Base-by-base conservation (phyloP, 2,329 filamentous ascomycete species). In the Helicocarpus griseus region DNA sequence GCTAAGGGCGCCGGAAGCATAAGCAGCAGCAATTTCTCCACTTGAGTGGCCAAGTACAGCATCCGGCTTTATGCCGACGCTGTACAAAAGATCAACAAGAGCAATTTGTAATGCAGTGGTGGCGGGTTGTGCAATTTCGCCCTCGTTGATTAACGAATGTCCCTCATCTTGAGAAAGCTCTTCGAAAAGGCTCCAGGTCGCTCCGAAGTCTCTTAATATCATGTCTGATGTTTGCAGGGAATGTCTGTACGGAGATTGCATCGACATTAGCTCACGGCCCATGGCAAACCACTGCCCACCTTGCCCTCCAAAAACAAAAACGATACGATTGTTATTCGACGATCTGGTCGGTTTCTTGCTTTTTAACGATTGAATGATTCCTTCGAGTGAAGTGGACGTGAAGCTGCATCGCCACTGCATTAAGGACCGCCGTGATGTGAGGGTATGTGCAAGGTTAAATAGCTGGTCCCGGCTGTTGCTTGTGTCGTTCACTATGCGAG, bases 391-490 rank as follows among this genome's bases (percentile, higher is more conserved):
- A 24, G 45, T 13, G 43, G 43, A 46, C 43, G 24, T 21, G n/a
- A 11, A 35, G 45, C 56, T 83, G 81, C 11, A 80, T 76, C 43
- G n/a, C n/a, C n/a, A n/a, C n/a, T n/a, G n/a, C n/a, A n/a, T n/a
- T n/a, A n/a, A n/a, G n/a, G n/a, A n/a, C n/a, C 77, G 76, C 33
- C 82, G 75, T 9, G 82, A 82, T 2, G 80, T 82, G 0, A 76
- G 80, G 1, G 78, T 81, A 65, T 83, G 85, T 0, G 80, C 75
- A 1, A 85, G 64, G 49, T 78, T 67, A 0, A 73, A 70, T 2
- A 83, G 58, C 0, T 74, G 0, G 73, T 73, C 5, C 75, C 71
- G 0, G 75, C n/a, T 69, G 38, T 75, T 67, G 5, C 74, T 71
- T 19, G 39, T 41, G 67, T 61, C 78, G 69, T 1, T 77, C 71